Evolutionary conservation across 2,329 filamentous ascomycete genomes (phyloP).

Genomic region (Bimuria novae-zelandiae): DNA sequence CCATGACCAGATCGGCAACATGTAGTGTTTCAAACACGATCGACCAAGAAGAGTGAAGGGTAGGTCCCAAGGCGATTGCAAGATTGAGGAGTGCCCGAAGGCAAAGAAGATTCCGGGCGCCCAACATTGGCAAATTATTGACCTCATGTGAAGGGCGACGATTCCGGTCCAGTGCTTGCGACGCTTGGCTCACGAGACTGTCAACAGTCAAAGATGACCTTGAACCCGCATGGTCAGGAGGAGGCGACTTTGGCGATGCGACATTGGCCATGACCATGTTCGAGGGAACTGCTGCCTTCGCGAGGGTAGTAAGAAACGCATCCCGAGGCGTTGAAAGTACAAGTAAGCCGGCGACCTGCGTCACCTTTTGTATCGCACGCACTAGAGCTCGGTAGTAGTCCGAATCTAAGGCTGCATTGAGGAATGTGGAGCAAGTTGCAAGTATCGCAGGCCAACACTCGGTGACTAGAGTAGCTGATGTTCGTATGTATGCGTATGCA

Average conservation of each 20-base stretch:
- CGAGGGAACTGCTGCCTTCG: conserved; percentile 88
- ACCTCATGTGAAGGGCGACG: conserved; percentile 62
- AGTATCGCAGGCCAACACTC: conserved; percentile 95
- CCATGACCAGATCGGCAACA: conserved; percentile 85
- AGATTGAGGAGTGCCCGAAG: conserved; percentile 90
- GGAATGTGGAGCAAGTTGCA: conserved; percentile 91
- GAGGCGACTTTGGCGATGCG: conserved; percentile 44
- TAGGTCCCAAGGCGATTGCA: conserved; percentile 91
- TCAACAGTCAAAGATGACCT: conserved; percentile 76
- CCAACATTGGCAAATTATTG: conserved; percentile 59
- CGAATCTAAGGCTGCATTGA: conserved; percentile 88
- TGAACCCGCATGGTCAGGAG: conserved; percentile 60
- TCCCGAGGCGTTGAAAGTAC: conserved; percentile 85
- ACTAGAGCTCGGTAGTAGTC: conserved; percentile 94
- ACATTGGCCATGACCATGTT: conserved; percentile 60
- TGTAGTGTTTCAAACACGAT: conserved; percentile 92
- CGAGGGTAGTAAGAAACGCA: conserved; percentile 90
- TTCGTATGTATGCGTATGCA: conserved; percentile 70
- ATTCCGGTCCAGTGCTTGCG: conserved; percentile 61
- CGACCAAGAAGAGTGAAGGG: conserved; percentile 80
- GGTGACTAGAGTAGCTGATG: conserved; percentile 81
- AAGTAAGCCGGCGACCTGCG: conserved; percentile 89
- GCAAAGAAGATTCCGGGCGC: conserved; percentile 87
- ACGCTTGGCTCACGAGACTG: conserved; percentile 64
- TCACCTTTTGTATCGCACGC: conserved; percentile 90